Base-by-base conservation (phyloP, 2,329 filamentous ascomycete genomes). In the Neurospora crassa region DNA sequence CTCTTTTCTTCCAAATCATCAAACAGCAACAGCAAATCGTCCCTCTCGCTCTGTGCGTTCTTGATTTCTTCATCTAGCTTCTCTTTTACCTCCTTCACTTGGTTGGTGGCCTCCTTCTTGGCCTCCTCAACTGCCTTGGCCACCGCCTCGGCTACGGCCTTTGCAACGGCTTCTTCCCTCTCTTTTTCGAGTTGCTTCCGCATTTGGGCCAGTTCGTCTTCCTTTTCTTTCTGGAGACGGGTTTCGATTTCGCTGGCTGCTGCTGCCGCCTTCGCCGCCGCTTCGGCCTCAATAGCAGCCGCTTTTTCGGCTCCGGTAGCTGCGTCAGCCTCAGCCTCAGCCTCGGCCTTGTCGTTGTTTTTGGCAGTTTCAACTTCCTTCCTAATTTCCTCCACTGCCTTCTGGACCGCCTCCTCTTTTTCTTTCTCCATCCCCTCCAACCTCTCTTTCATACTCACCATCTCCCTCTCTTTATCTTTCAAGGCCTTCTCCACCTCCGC, bases 1-100 rank as follows among this genome's bases (percentile, higher is more conserved):
- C 89, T 84, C 81, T 94, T 95, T 70, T 93, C 91, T 80, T 96
- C 92, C 20, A 94, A 78, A 78, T 96, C 92, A 16, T 88, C 89
- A 80, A 94, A 93, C 5, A 96, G 90, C 82, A 95, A 91, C 43
- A 96, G 82, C 70, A 95, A 84, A 79, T 96, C 92, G 75, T 96
- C 92, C 67, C 95, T 83, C 79, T 96, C 92, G 2, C 87, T 85
- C 78, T 95, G 92, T 5, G 86, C 85, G 1, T 86, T 82, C 73
- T 88, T 85, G 70, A 87, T 89, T 71, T 91, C 89, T 72, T 88
- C 85, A 75, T 90, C 88, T 14, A 63, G 24, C 73, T 87, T 90
- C 74, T 86, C 81, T 67, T 80, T 77, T 18, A 80, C 69, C 67
- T 77, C 73, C 81, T 84, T 71, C 68, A 70, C 42, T 67, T 69